Base-by-base conservation (phyloP, 805 yeast genomes). In the Kodamaea fukazawae region DNA sequence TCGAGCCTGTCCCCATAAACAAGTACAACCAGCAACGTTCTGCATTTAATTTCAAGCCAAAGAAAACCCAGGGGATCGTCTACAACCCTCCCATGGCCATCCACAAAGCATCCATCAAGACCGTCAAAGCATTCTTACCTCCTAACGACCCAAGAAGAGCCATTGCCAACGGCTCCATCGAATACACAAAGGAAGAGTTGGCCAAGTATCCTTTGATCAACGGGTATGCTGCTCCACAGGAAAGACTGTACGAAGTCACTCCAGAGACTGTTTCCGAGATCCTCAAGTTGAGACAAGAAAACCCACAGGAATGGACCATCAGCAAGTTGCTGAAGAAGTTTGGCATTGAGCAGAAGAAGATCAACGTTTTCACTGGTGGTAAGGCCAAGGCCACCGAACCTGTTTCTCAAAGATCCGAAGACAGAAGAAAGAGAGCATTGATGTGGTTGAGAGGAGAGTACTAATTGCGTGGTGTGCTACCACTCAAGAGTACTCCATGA, bases 91-190 rank as follows among this genome's bases (percentile, higher is more conserved):
- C 90, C 3, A 74, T 84, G 10, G 50, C 73, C 26, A 49, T 60
- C 11, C 41, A 46, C 38, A 48, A 52, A 41, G 70, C 82, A 18
- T 61, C 75, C 9, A 64, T 71, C 42, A 74, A 66, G 57, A 81
- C 93, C 2, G 95, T 95, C 12, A 71, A 70, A 38, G 78, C 81
- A 2, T 86, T 86, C 57, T 59, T 86, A 41, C 88, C 93, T 8
- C 47, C 63, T 4, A 61, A 59, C 30, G 87, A 85, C 54, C 78
- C 79, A 31, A 73, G 93, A 48, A 68, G 71, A 38, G 62, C 58
- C 2, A 50, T 70, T 8, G 48, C 60, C 26, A 53, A 61, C 7
- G 57, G 59, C 15, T 46, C 47, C 17, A 44, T 42, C 29, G 54
- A 61, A 56, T 64, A 57, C 50, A 57, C 65, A 11, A 49, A 51